phyloP scores from a whole-genome alignment of 169 alveolate genomes.

The Cryptosporidium bovis region DNA sequence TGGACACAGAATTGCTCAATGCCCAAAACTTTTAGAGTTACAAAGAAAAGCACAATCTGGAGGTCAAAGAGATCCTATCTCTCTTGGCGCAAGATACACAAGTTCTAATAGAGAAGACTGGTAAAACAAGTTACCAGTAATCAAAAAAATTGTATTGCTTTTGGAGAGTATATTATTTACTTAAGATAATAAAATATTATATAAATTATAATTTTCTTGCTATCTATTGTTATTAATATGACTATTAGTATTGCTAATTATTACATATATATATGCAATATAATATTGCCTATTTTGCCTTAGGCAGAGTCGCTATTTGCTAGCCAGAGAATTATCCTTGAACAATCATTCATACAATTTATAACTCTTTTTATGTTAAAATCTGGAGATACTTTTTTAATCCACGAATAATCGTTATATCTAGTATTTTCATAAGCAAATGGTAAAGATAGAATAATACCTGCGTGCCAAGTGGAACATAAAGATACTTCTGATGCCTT shows the following conservation, averaged over 20 bases:
- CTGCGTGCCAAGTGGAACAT: slow-evolving; percentile 70
- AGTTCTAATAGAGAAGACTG: slow-evolving; percentile 57
- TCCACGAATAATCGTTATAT: slow-evolving; percentile 14
- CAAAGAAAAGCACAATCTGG: slow-evolving; percentile 73
- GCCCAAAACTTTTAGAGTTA: slow-evolving; percentile 86
- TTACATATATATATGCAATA: too few species aligned
- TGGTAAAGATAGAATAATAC: slow-evolving; percentile 44
- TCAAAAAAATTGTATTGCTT: background rate
- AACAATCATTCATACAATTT: slow-evolving; percentile 59
- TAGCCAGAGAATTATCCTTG: slow-evolving; percentile 47
- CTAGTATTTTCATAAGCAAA: slow-evolving; percentile 47
- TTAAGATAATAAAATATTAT: too few species aligned
- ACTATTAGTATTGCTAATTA: background rate
- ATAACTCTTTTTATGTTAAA: slow-evolving; percentile 13
- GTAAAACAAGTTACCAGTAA: slow-evolving; percentile 6
- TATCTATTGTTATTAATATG: background rate
- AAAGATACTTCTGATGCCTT: slow-evolving; percentile 21
- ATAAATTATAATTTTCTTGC: background rate
- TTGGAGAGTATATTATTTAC: too few species aligned
- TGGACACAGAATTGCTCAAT: slow-evolving; percentile 92
- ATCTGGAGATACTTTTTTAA: slow-evolving; percentile 34
- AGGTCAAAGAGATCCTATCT: slow-evolving; percentile 57
- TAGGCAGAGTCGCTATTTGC: slow-evolving; percentile 64
- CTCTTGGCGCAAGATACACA: slow-evolving; percentile 67
- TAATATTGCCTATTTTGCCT: background rate